Percentiles rank a stretch among this genome's conserved stretches.
These are phyloP conservation scores for Adiantum capillusveneris DNA, from an alignment of 75 land plant genomes.

Conservation along the genomic window DNA sequence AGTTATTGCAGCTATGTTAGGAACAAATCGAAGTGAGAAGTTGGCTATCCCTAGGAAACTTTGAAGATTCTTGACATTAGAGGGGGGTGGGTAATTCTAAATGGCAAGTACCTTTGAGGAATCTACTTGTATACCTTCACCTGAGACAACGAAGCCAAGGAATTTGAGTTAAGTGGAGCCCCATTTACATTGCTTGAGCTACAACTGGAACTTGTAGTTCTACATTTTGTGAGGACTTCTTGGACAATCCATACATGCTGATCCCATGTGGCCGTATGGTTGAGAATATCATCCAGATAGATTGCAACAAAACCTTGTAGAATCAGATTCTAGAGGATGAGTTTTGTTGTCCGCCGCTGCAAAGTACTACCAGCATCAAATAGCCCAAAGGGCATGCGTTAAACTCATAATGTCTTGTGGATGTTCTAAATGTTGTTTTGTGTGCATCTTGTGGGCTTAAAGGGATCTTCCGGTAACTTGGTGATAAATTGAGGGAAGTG, in stretches of 20 bases:
- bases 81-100: background rate
- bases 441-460: conserved; percentile 6
- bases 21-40: too few relatives aligned
- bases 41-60: background rate
- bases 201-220: background rate
- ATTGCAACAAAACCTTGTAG: conserved; percentile 1
- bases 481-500: background rate
- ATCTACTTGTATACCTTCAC: background rate
- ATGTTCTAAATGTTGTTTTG: conserved; percentile 12
- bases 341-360: background rate
- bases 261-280: background rate
- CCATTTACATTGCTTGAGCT: background rate
- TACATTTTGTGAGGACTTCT: too few relatives aligned
- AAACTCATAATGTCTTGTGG: background rate
- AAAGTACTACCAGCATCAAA: conserved; percentile 9
- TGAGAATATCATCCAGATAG: conserved; percentile 13
- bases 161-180: too few relatives aligned
- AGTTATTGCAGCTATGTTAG: background rate
- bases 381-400: background rate
- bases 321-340: background rate
- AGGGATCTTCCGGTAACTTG: background rate
- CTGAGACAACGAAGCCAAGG: conserved; percentile 1
- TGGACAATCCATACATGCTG: conserved; percentile 5
- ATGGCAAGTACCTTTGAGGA: background rate
- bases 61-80: background rate